Percentiles rank a stretch among this genome's conserved stretches.
Conservation (phyloP, 2,329 filamentous ascomycete genomes). For the Bipolaris gigantea region DNA sequence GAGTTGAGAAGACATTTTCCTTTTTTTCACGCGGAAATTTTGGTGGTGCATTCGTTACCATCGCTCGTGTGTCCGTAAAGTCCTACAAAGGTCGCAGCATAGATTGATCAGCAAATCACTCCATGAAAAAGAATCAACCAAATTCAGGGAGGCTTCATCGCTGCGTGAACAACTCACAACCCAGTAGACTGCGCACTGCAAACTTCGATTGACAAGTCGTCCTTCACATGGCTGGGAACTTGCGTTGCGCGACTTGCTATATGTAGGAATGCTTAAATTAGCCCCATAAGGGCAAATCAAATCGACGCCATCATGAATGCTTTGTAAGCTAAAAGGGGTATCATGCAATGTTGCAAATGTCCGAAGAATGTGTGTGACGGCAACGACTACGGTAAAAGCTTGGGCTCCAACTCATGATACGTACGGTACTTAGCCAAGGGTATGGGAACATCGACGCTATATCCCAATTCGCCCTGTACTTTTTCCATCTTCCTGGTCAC, state of each 20-base stretch:
- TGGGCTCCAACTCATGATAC: constrained; percentile 38
- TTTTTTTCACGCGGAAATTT: not conserved
- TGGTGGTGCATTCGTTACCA: not conserved
- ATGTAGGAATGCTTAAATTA: too few species aligned
- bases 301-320: too few species aligned
- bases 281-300: too few species aligned
- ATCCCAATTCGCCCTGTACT: constrained; percentile 55
- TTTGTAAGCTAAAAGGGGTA: not conserved
- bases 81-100: not conserved
- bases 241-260: not conserved
- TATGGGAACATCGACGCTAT: constrained; percentile 53
- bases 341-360: constrained; percentile 2
- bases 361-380: not conserved
- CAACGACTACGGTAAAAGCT: constrained; percentile 37
- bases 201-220: not conserved
- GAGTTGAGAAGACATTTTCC: not conserved
- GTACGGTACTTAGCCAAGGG: constrained; percentile 45
- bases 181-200: not conserved
- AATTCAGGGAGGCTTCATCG: too few species aligned
- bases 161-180: not conserved
- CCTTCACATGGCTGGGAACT: not conserved
- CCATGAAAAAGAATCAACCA: too few species aligned
- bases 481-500: constrained; percentile 53
- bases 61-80: not conserved
- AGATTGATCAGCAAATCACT: not conserved